A percentile compares a stretch with the other conserved stretches of the same genome.
Evolutionary conservation across 202 grass and related monocot genomes (phyloP).

Genomic region (Eragrostis tef): DNA sequence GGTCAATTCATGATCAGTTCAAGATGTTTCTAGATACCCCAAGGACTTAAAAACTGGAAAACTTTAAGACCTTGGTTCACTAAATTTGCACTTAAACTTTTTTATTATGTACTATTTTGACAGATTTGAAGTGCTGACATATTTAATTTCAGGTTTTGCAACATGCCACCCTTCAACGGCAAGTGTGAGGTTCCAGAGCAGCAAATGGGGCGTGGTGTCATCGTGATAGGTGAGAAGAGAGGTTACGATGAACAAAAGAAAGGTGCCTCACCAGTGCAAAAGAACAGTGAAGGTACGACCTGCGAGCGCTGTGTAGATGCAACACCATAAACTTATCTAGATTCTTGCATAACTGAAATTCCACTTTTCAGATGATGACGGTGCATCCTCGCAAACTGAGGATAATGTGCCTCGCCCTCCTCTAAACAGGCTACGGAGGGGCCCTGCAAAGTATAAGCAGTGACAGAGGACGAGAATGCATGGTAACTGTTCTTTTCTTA

Average conservation of each 20-base stretch:
- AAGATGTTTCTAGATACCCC: conserved; percentile 8
- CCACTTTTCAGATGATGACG: conserved; percentile 46
- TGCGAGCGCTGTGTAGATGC: background rate
- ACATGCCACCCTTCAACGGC: conserved; percentile 78
- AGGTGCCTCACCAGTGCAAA: background rate
- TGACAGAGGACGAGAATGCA: conserved; percentile 15
- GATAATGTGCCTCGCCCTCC: background rate
- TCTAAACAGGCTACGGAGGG: conserved; percentile 55
- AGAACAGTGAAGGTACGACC: conserved; percentile 43
- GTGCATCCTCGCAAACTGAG: conserved; percentile 43
- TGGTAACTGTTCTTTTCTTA: conserved; percentile 16
- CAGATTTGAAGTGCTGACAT: conserved; percentile 15
- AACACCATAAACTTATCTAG: background rate
- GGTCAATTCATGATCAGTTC: background rate
- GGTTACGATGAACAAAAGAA: conserved; percentile 40
- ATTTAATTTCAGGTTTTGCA: conserved; percentile 71
- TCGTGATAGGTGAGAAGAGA: conserved; percentile 68
- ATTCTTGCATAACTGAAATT: conserved; percentile 32
- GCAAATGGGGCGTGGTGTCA: conserved; percentile 56
- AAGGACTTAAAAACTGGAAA: background rate
- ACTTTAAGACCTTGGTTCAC: conserved; percentile 35
- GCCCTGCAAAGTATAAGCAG: conserved; percentile 35
- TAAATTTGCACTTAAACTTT: conserved; percentile 24
- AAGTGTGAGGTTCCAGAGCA: conserved; percentile 69
- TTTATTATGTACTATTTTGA: background rate